These are phyloP conservation scores for Plenodomus tracheiphilus DNA, from an alignment of 2,329 filamentous ascomycete genomes.

Conservation along the genomic window DNA sequence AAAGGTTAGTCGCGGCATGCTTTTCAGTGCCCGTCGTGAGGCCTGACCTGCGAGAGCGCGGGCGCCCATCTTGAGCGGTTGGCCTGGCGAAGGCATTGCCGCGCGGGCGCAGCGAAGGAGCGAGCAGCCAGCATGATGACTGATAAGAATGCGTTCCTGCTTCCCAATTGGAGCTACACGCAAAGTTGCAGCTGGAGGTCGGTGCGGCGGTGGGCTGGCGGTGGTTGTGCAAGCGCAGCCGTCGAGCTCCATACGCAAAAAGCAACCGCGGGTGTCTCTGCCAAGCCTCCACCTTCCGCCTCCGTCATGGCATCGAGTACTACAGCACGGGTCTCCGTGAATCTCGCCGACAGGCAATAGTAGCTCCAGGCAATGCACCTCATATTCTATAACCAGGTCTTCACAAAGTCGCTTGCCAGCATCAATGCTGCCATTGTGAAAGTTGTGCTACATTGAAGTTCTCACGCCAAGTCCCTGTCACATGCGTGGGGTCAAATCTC, in stretches of 20 bases:
- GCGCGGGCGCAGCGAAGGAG: constrained; percentile 73
- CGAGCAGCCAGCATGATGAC: constrained; percentile 81
- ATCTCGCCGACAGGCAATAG: too few relatives aligned
- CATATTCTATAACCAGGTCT: too few relatives aligned
- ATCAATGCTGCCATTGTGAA: too few relatives aligned
- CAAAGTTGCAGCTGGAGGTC: constrained; percentile 32
- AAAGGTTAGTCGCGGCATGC: constrained; percentile 2
- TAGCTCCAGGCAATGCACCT: too few relatives aligned
- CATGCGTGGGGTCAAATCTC: too few relatives aligned
- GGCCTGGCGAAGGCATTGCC: constrained; percentile 76
- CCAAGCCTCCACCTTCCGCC: not conserved
- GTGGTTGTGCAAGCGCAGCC: not conserved
- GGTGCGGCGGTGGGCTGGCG: constrained; percentile 12
- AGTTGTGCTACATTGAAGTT: too few relatives aligned
- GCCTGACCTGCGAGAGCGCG: constrained; percentile 61
- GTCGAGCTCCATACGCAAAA: constrained; percentile 20
- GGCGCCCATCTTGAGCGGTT: constrained; percentile 53
- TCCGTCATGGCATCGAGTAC: not conserved
- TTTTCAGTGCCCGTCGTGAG: constrained; percentile 10
- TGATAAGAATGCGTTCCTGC: constrained; percentile 21
- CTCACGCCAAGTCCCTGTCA: too few relatives aligned
- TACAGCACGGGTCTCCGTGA: too few relatives aligned
- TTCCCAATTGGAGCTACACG: constrained; percentile 41
- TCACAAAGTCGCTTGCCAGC: too few relatives aligned
- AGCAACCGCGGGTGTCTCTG: constrained; percentile 20